Conservation (phyloP, 2,329 filamentous ascomycete species). For the Cytospora mali region DNA sequence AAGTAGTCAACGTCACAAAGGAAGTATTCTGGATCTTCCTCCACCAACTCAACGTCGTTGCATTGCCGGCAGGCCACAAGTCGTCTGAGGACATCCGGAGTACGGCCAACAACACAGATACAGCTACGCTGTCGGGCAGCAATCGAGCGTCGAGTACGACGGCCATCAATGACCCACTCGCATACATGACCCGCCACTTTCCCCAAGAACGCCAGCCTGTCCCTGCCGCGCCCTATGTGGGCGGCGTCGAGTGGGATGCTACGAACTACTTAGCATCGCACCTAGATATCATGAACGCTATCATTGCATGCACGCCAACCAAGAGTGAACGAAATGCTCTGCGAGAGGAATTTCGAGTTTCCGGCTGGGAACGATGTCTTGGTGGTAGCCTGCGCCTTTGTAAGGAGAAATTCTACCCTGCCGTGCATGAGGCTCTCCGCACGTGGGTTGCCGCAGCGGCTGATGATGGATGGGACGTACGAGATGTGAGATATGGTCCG, state of each 20-base stretch:
- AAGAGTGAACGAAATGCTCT: conserved; percentile 72
- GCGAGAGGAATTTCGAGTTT: conserved; percentile 76
- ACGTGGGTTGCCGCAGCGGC: conserved; percentile 88
- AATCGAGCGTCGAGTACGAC: conserved; percentile 16
- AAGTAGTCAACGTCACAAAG: conserved; percentile 89
- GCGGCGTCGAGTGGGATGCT: conserved; percentile 97
- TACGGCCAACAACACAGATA: conserved; percentile 29
- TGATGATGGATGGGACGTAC: conserved; percentile 86
- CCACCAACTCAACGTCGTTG: conserved; percentile 87
- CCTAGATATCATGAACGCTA: conserved; percentile 87
- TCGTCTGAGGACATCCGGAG: conserved; percentile 32
- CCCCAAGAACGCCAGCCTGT: conserved; percentile 86
- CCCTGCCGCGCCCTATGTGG: conserved; percentile 92
- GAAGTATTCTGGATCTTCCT: conserved; percentile 99
- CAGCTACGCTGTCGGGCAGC: conserved; percentile 30
- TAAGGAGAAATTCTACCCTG: conserved; percentile 96
- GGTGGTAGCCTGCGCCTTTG: conserved; percentile 83
- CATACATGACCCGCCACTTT: conserved; percentile 73
- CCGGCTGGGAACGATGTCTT: conserved; percentile 90
- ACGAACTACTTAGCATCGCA: conserved; percentile 95
- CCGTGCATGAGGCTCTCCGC: conserved; percentile 84
- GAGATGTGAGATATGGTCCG: conserved; percentile 76
- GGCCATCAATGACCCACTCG: conserved; percentile 42
- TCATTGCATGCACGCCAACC: conserved; percentile 79
- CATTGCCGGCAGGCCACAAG: conserved; percentile 53